Evolutionary conservation across 306 rosid genomes (phyloP), one percentile per base, ranked within the genome.

Genomic region (Castanea crenata): DNA sequence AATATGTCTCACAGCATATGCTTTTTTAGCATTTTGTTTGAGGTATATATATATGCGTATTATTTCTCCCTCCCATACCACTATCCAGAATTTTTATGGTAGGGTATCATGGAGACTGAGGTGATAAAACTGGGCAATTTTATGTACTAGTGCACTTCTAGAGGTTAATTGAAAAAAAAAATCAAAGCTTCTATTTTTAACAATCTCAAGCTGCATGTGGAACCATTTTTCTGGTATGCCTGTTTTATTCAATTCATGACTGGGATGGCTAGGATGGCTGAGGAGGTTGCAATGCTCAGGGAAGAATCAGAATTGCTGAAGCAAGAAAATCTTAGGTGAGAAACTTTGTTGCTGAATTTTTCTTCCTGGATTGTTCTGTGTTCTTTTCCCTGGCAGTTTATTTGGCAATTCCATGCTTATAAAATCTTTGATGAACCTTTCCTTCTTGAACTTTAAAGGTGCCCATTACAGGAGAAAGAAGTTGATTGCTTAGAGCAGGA

Each of bases 191-290:
- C 49, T 16, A 13, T 6, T 27, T 63, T 32, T 65, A 29, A 9
- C 25, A 32, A 34, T 65, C 35, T 32, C 51, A 65, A 32, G 71
- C n/a, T 75, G 56, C 51, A 41, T 6, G 34, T 7, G 12, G 35
- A 29, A 32, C 32, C 10, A 13, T 14, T 18, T 34, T 72, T 71
- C 31, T 41, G 19, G 44, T 69, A 79, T 34, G 46, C 13, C 23
- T 35, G 65, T 20, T 20, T 12, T 31, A 29, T 5, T 63, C 63
- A n/a, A 35, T 35, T 68, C n/a, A 68, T 35, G 27, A 20, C 77
- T 87, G 83, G 56, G 34, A 54, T 83, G 85, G 27, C 54, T 88
- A 95, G 99, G 87, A 93, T 91, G 94, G 88, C 87, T 67, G 91
- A 80, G 83, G 99, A 93, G 83, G 85, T 81, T 86, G 85, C 74